These are phyloP conservation scores for Pseudopediastrum boryanum DNA, from an alignment of 139 green algal genomes.

Conservation along the genomic window DNA sequence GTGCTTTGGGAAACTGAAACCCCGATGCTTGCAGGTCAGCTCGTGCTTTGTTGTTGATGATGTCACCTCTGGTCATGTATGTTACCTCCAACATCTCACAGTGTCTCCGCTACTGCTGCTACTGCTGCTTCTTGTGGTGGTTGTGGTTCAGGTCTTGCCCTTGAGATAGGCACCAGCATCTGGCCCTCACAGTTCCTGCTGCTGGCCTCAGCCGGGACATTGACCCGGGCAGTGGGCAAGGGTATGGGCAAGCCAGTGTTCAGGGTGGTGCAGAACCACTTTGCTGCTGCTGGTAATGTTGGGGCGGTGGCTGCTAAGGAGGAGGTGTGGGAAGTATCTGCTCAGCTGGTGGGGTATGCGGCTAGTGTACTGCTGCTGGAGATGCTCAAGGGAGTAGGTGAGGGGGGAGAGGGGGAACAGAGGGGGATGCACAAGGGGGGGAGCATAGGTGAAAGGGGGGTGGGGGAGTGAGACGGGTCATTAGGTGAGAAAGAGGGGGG, in stretches of 20 bases:
- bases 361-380: slow-evolving; percentile 69
- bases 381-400: slow-evolving; percentile 44
- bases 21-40: too few species aligned
- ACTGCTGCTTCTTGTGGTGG: too few species aligned
- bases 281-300: slow-evolving; percentile 75
- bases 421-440: not conserved
- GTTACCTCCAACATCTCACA: too few species aligned
- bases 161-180: slow-evolving; percentile 82
- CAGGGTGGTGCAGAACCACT: slow-evolving; percentile 84
- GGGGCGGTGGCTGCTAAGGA: slow-evolving; percentile 90
- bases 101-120: not conserved
- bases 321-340: slow-evolving; percentile 61
- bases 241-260: slow-evolving; percentile 85
- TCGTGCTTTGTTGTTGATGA: too few species aligned
- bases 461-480: too few species aligned
- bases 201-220: slow-evolving; percentile 73
- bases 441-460: slow-evolving; percentile 13
- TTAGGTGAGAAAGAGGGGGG: too few species aligned
- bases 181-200: slow-evolving; percentile 79
- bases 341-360: slow-evolving; percentile 71
- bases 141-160: slow-evolving; percentile 56
- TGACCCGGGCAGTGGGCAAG: slow-evolving; percentile 76
- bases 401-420: not conserved
- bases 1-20: too few species aligned
- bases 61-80: too few species aligned